Conservation (phyloP, 768 basidiomycete species). For the Leccinellum rugosiceps region DNA sequence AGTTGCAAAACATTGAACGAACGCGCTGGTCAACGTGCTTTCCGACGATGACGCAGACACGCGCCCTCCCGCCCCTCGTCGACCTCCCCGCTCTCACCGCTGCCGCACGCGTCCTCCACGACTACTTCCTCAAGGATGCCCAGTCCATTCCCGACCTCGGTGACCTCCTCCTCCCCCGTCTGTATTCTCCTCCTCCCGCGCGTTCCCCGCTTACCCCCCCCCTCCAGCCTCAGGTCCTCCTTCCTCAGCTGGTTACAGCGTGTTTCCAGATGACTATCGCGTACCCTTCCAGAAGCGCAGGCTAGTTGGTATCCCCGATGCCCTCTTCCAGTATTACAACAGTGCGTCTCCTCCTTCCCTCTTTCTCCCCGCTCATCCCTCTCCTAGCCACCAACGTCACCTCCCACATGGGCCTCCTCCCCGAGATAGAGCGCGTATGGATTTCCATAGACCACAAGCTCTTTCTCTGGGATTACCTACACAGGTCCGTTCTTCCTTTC, state of each 20-base stretch:
- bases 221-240: constrained; percentile 55
- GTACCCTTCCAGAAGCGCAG: constrained; percentile 79
- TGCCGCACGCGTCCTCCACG: constrained; percentile 65
- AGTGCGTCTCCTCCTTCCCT: constrained; percentile 41
- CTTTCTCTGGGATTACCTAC: constrained; percentile 94
- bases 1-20: neutral
- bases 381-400: constrained; percentile 59
- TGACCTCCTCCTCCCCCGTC: constrained; percentile 65
- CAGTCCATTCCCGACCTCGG: constrained; percentile 74
- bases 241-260: constrained; percentile 74
- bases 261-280: constrained; percentile 73
- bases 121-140: constrained; percentile 68
- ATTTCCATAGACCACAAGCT: constrained; percentile 92
- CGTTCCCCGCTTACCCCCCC: constrained; percentile 8
- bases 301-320: constrained; percentile 74
- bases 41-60: constrained; percentile 19
- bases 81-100: constrained; percentile 62
- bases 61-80: constrained; percentile 31
- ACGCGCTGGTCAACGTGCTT: neutral
- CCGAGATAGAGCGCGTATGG: constrained; percentile 94
- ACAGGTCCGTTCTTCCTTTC: constrained; percentile 60
- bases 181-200: constrained; percentile 19
- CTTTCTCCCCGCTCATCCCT: constrained; percentile 11
- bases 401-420: constrained; percentile 86
- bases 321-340: constrained; percentile 74